Conservation (phyloP, 257 asterid species). For the Solanum peruvianum region DNA sequence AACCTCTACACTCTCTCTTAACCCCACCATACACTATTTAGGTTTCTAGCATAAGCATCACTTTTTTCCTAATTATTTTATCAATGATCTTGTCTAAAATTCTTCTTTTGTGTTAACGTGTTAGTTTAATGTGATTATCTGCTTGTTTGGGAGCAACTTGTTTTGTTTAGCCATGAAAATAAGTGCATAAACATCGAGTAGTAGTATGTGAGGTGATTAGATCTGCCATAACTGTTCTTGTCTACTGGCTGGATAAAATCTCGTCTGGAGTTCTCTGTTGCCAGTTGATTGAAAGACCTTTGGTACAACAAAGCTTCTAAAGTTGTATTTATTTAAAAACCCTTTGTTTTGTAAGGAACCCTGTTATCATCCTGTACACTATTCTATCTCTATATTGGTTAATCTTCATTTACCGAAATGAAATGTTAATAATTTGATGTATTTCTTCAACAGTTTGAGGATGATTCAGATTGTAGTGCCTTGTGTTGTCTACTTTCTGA, state of each 20-base stretch:
- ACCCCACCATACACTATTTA: neutral
- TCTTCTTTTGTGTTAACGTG: neutral
- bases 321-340: neutral
- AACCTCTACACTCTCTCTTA: neutral
- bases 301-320: neutral
- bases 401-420: neutral
- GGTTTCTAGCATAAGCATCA: neutral
- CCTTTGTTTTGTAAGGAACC: neutral
- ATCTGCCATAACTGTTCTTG: neutral
- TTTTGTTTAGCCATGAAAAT: neutral
- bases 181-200: neutral
- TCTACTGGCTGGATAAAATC: neutral
- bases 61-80: neutral
- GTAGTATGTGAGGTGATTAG: neutral
- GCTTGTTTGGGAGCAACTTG: neutral
- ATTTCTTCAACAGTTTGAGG: conserved; percentile 56
- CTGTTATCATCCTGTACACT: neutral
- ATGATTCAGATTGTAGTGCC: conserved; percentile 86
- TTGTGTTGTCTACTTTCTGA: conserved; percentile 80
- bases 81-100: neutral
- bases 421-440: neutral
- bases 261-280: neutral
- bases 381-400: neutral
- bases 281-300: neutral
- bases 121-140: neutral